A percentile compares a stretch with the other conserved stretches of the same genome.
phyloP scores from a whole-genome alignment of 345 rosid genomes.

The Raphanus sativus region DNA sequence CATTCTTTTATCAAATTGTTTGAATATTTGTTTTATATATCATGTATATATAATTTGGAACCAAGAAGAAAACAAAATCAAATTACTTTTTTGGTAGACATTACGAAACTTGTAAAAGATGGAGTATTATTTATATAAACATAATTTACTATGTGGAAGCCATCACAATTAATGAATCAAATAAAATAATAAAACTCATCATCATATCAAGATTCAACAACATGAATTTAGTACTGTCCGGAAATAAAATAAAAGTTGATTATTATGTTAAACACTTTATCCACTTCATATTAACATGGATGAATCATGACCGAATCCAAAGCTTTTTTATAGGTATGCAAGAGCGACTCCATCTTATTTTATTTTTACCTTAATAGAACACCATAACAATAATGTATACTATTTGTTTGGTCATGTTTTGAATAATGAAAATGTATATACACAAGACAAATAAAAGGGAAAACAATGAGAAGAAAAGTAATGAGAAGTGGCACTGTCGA shows the following conservation, averaged over 20 bases:
- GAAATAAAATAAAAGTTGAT: not conserved
- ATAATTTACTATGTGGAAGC: not conserved
- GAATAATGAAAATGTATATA: not conserved
- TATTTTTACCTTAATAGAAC: not conserved
- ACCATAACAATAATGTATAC: not conserved
- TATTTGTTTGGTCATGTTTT: not conserved
- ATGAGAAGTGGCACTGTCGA: slow-evolving; percentile 38
- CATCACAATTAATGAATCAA: slow-evolving; percentile 20
- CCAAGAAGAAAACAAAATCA: slow-evolving; percentile 30
- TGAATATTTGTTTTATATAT: slow-evolving; percentile 12
- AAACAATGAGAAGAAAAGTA: not conserved
- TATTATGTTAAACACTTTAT: not conserved
- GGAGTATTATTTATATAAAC: slow-evolving; percentile 2
- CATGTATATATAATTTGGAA: slow-evolving; percentile 3
- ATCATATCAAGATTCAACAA: slow-evolving; percentile 20
- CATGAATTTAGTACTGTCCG: not conserved
- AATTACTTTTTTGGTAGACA: slow-evolving; percentile 33
- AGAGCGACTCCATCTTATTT: not conserved
- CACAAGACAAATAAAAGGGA: not conserved
- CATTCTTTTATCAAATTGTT: slow-evolving; percentile 5
- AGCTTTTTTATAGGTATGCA: slow-evolving; percentile 6
- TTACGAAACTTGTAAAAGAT: slow-evolving; percentile 23
- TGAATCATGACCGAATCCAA: slow-evolving; percentile 29
- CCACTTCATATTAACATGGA: not conserved
- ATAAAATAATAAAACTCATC: slow-evolving; percentile 5